Conservation (phyloP, 768 basidiomycete genomes). For the Lyophyllum shimeji region DNA sequence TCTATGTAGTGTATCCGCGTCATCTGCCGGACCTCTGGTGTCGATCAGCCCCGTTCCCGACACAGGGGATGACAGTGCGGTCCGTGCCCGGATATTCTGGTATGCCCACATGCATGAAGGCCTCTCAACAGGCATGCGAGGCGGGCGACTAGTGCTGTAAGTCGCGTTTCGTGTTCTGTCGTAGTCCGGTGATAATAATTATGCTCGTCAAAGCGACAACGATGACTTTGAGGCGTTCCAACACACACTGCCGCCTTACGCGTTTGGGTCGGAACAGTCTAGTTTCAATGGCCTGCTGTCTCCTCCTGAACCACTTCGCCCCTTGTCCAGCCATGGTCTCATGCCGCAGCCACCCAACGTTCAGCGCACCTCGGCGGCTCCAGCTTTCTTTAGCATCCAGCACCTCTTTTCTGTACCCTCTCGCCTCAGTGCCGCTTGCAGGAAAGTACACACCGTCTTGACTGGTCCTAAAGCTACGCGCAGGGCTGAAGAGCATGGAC, state of each 20-base stretch:
- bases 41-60: conserved; percentile 38
- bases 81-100: conserved; percentile 85
- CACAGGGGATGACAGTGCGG: conserved; percentile 56
- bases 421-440: conserved; percentile 72
- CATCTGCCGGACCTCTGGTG: conserved; percentile 26
- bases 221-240: conserved; percentile 81
- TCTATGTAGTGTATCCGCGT: conserved; percentile 59
- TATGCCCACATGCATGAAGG: conserved; percentile 87
- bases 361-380: conserved; percentile 22
- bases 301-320: conserved; percentile 13
- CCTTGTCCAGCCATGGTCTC: conserved; percentile 15
- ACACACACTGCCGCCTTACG: conserved; percentile 49
- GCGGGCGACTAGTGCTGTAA: conserved; percentile 82
- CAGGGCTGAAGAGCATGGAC: conserved; percentile 47
- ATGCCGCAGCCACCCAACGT: conserved; percentile 9
- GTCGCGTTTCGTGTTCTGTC: conserved; percentile 21
- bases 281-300: conserved; percentile 11
- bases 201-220: conserved; percentile 45
- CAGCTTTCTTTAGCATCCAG: conserved; percentile 52
- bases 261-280: conserved; percentile 25
- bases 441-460: conserved; percentile 73
- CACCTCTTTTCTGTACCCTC: conserved; percentile 71
- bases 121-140: conserved; percentile 75
- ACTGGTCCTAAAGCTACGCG: conserved; percentile 78
- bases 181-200: background rate